These are phyloP conservation scores for Amylostereum areolatum DNA, from an alignment of 1,284 basidiomycete species.

Conservation along the genomic window DNA sequence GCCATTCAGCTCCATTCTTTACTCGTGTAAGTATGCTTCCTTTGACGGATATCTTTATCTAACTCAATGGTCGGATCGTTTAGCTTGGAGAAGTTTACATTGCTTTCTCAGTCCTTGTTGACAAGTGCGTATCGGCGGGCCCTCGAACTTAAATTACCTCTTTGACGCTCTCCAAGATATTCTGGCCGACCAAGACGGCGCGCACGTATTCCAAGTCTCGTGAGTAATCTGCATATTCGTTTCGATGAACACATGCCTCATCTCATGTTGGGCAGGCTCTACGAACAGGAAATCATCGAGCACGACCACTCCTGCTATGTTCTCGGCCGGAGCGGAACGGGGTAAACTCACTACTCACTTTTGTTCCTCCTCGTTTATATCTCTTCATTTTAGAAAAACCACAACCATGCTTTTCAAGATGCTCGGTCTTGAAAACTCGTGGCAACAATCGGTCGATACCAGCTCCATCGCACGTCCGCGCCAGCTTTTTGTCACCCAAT, in stretches of 20 bases:
- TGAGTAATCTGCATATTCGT: slow-evolving; percentile 32
- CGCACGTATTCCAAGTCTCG: slow-evolving; percentile 51
- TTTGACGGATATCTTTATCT: too few species aligned
- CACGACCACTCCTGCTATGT: slow-evolving; percentile 60
- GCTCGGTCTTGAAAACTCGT: slow-evolving; percentile 54
- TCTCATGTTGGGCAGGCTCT: slow-evolving; percentile 29
- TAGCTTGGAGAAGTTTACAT: slow-evolving; percentile 62
- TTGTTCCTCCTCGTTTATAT: background rate
- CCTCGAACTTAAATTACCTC: slow-evolving; percentile 1
- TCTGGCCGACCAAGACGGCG: slow-evolving; percentile 37
- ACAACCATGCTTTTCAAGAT: slow-evolving; percentile 74
- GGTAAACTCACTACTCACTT: slow-evolving; percentile 32
- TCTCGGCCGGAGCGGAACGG: slow-evolving; percentile 66
- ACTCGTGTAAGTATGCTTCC: slow-evolving; percentile 48
- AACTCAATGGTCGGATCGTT: background rate
- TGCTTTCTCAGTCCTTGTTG: slow-evolving; percentile 56
- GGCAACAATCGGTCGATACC: slow-evolving; percentile 27
- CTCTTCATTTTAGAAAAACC: slow-evolving; percentile 65
- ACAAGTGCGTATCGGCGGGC: slow-evolving; percentile 32
- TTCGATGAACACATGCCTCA: background rate
- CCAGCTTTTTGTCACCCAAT: slow-evolving; percentile 72
- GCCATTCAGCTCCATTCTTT: slow-evolving; percentile 42
- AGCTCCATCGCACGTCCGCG: slow-evolving; percentile 35
- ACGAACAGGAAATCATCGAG: slow-evolving; percentile 59
- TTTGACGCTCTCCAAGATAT: slow-evolving; percentile 29